phyloP scores from a whole-genome alignment of 176 grass and related monocot genomes.

The Cymbopogon citratus region DNA sequence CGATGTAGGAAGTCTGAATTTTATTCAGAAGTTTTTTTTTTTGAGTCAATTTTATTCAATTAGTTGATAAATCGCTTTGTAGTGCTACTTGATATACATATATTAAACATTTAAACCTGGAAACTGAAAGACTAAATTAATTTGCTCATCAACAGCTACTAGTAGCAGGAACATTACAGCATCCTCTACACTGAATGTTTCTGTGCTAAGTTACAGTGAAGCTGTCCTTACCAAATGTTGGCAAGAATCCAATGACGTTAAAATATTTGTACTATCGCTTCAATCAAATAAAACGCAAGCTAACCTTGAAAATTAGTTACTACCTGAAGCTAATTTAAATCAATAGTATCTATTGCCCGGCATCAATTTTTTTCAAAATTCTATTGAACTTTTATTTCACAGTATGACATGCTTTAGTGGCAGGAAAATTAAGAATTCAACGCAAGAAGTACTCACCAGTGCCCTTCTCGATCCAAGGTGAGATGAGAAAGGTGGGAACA shows the following conservation, averaged over 20 bases:
- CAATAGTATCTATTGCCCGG: not conserved
- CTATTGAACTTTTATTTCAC: not conserved
- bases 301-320: not conserved
- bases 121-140: not conserved
- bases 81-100: not conserved
- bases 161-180: not conserved
- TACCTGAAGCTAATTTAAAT: not conserved
- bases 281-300: not conserved
- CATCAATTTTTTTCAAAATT: not conserved
- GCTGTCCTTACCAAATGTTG: not conserved
- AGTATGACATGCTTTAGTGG: not conserved
- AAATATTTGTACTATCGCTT: not conserved
- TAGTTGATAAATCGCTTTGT: not conserved
- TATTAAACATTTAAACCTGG: not conserved
- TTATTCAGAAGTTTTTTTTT: no score
- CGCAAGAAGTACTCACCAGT: constrained; percentile 31
- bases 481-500: constrained; percentile 73
- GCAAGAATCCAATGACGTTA: not conserved
- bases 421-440: not conserved
- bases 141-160: not conserved
- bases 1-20: not conserved
- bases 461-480: constrained; percentile 77
- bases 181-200: not conserved
- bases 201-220: not conserved
- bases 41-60: not conserved